A percentile compares a stretch with the other conserved stretches of the same genome.
Conservation (phyloP, 1,139 yeast genomes). For the Tardiomyces depauwii region DNA sequence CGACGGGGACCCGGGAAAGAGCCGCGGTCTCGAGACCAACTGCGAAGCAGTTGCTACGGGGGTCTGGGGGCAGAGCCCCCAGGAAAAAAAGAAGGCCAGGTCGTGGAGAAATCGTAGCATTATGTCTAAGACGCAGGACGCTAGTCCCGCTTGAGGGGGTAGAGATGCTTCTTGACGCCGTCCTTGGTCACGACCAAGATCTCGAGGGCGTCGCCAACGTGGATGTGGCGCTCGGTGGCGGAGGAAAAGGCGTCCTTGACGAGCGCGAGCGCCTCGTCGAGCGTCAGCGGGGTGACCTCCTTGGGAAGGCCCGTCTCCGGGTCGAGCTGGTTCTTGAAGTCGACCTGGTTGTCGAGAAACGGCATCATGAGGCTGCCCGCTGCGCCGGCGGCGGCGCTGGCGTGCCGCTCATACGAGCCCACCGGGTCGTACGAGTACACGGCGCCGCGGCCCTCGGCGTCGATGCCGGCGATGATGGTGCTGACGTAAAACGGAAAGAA, state of each 20-base stretch:
- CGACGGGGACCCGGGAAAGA: too few relatives aligned
- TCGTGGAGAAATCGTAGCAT: too few relatives aligned
- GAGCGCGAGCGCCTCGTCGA: slow-evolving; percentile 77
- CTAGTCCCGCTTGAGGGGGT: slow-evolving; percentile 81
- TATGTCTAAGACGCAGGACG: too few relatives aligned
- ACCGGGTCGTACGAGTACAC: slow-evolving; percentile 96
- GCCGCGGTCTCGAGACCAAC: too few relatives aligned
- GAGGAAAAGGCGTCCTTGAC: slow-evolving; percentile 92
- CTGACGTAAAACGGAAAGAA: slow-evolving; percentile 96
- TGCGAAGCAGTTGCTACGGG: too few relatives aligned
- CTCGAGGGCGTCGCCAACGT: slow-evolving; percentile 94
- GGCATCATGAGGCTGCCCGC: slow-evolving; percentile 97
- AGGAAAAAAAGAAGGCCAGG: too few relatives aligned
- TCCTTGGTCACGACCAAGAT: slow-evolving; percentile 85
- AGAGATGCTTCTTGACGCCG: slow-evolving; percentile 76
- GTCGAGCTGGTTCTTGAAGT: slow-evolving; percentile 81
- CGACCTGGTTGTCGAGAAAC: slow-evolving; percentile 92
- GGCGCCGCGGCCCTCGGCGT: slow-evolving; percentile 90
- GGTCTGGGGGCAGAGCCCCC: too few relatives aligned
- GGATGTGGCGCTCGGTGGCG: slow-evolving; percentile 96
- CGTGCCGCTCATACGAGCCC: slow-evolving; percentile 95
- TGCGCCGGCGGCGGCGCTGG: slow-evolving; percentile 96
- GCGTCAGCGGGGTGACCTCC: slow-evolving; percentile 48
- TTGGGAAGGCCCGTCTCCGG: slow-evolving; percentile 60
- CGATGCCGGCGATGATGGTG: slow-evolving; percentile 89